Conservation (phyloP, 78 protist species). For the Isochrysis galbana region DNA sequence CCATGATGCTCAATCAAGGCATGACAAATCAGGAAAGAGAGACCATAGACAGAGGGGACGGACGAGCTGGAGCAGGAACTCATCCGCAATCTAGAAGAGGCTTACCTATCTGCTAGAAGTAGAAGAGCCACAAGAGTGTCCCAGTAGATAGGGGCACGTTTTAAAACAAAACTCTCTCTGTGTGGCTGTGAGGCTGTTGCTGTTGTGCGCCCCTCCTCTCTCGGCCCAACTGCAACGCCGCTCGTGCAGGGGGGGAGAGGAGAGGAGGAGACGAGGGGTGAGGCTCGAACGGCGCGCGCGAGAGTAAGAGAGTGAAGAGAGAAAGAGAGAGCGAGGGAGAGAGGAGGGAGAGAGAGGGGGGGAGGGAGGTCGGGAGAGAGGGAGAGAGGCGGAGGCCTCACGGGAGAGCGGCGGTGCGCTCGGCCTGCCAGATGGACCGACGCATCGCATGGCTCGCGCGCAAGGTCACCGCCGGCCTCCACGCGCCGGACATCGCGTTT, state of each 20-base stretch:
- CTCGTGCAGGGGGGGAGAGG: not conserved
- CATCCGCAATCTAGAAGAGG: not conserved
- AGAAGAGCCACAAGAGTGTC: not conserved
- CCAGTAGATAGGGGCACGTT: not conserved
- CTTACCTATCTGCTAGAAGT: not conserved
- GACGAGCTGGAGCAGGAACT: not conserved
- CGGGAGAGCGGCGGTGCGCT: not conserved
- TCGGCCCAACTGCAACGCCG: not conserved
- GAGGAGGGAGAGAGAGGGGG: not conserved
- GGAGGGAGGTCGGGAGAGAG: not conserved
- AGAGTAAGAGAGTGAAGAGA: constrained; percentile 21
- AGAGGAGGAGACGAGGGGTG: not conserved
- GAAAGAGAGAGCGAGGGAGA: constrained; percentile 40
- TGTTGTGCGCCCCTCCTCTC: not conserved
- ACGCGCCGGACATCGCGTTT: not conserved
- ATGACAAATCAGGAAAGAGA: not conserved
- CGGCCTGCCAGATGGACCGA: not conserved
- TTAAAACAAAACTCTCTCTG: too few relatives aligned
- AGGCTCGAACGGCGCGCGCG: not conserved
- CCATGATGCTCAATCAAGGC: not conserved
- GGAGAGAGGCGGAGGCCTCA: not conserved
- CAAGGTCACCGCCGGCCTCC: not conserved
- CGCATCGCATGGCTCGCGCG: not conserved
- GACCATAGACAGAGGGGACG: not conserved
- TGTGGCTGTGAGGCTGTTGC: too few relatives aligned